Conservation (phyloP, 805 yeast species). For the Myxozyma mucilagina region DNA sequence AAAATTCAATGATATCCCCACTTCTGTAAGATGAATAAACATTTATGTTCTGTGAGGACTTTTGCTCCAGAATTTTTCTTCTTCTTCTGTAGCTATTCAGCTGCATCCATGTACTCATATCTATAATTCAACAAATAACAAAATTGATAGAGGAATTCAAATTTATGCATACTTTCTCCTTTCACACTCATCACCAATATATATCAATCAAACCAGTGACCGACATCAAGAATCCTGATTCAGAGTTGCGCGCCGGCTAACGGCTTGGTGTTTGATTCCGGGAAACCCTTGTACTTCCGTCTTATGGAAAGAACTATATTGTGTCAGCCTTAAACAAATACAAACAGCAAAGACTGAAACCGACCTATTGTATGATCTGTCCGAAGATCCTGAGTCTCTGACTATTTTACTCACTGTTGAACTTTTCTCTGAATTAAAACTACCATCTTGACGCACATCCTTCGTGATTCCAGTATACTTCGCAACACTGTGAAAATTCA, state of each 20-base stretch:
- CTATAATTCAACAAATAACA: too few species aligned
- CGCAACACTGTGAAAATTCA: slow-evolving; percentile 7
- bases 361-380: background rate
- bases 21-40: too few species aligned
- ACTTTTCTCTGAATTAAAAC: background rate
- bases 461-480: slow-evolving; percentile 9
- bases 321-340: background rate
- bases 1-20: too few species aligned
- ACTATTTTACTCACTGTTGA: background rate
- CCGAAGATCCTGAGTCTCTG: background rate
- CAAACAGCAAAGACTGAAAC: background rate
- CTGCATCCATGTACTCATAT: too few species aligned
- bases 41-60: too few species aligned
- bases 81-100: too few species aligned
- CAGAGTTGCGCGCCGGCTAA: slow-evolving; percentile 23
- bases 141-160: too few species aligned
- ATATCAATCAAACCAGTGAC: too few species aligned
- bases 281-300: slow-evolving; percentile 31
- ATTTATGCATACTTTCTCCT: too few species aligned
- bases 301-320: background rate
- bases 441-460: background rate
- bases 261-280: slow-evolving; percentile 32
- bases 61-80: too few species aligned
- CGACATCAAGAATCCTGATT: background rate
- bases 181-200: too few species aligned